Evolutionary conservation across 495 filamentous ascomycete species (phyloP), one percentile per base, ranked within the genome.

Genomic region (Penicillium pulvis): DNA sequence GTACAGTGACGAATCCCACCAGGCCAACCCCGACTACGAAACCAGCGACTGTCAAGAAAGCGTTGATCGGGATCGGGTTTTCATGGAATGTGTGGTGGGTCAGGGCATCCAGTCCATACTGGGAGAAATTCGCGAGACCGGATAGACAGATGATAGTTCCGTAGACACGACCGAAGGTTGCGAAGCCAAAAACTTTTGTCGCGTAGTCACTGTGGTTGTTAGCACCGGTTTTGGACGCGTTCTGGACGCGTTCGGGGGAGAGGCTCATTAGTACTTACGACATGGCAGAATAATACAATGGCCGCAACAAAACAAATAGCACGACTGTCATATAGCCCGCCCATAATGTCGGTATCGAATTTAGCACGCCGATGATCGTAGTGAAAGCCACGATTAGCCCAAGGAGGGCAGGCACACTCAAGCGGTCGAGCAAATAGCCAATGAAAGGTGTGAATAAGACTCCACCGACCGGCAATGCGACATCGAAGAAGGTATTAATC

Each of bases 111-210:
- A 97, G 75, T 0, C 81, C 89, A 14, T 86, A 87, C 71, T 97
- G 92, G 6, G 81, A 84, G 67, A 98, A 92, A 70, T 95, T 96
- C 55, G 92, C 78, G 4, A 98, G 69, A 19, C 93, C 93, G 0
- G 91, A 87, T 12, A 94, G 71, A 65, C 93, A 96, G 58, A 97
- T 97, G 62, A 96, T 89, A 3, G 91, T 81, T 8, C 93, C 93
- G 71, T 97, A 97, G 41, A 98, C 90, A 26, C 88, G 93, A 28
- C 93, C 93, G 60, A 97, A 97, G 0, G 92, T 97, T 33, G 85
- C 84, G 70, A 96, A 96, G 23, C 93, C 93, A 69, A 98, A 98
- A 33, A 98, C 93, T 71, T 98, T 98, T 43, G 91, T 93, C 28
- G 85, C 77, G 69, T 95, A 97, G 75, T 98, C 93, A 51, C 84